Conservation (phyloP, 1,284 basidiomycete genomes). For the Mycosarcoma mackinlayi region DNA sequence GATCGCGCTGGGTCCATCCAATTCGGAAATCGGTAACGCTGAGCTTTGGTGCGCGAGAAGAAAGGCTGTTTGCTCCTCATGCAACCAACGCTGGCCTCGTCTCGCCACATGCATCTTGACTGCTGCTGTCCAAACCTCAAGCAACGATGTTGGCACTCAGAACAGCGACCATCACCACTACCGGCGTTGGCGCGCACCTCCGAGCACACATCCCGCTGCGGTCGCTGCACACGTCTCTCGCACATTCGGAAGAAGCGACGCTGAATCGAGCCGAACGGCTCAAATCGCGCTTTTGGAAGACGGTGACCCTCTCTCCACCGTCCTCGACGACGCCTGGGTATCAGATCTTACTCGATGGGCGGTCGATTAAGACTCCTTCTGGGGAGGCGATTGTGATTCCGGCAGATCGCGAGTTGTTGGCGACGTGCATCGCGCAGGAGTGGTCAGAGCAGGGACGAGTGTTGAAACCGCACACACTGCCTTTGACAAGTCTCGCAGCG, state of each 20-base stretch:
- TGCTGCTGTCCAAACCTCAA: no score
- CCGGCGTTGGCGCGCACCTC: background rate
- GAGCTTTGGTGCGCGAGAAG: no score
- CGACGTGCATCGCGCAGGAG: slow-evolving; percentile 88
- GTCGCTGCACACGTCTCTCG: background rate
- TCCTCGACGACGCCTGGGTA: slow-evolving; percentile 64
- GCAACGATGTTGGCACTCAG: slow-evolving; percentile 1
- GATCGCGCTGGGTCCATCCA: no score
- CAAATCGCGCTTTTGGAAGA: slow-evolving; percentile 58
- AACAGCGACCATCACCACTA: background rate
- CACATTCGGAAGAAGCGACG: slow-evolving; percentile 13
- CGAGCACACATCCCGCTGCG: background rate
- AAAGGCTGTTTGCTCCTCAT: no score
- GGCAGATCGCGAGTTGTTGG: slow-evolving; percentile 77
- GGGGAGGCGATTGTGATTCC: slow-evolving; percentile 82
- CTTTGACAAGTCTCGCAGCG: slow-evolving; percentile 85
- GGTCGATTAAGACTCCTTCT: slow-evolving; percentile 85
- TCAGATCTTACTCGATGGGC: slow-evolving; percentile 82
- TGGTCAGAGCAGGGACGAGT: slow-evolving; percentile 92
- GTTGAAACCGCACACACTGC: slow-evolving; percentile 88
- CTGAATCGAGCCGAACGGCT: slow-evolving; percentile 42
- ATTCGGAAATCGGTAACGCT: no score
- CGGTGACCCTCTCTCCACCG: slow-evolving; percentile 34
- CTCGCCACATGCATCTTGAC: no score
- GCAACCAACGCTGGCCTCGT: no score